Evolutionary conservation across 2,329 filamentous ascomycete species (phyloP), one percentile per base, ranked within the genome.

Genomic region (Akanthomyces uredinophilus): DNA sequence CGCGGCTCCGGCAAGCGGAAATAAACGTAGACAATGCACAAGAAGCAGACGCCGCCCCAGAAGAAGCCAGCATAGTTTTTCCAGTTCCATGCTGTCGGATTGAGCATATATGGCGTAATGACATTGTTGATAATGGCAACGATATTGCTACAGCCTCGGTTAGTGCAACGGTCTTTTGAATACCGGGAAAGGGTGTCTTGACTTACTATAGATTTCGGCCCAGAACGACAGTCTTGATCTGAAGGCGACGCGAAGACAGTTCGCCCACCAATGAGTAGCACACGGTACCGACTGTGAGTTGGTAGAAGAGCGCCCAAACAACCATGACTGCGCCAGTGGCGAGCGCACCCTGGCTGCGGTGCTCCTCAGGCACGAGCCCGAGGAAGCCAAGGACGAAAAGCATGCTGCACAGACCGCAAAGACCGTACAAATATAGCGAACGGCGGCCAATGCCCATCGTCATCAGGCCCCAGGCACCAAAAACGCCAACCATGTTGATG

Each of bases 51-150:
- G 0, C 87, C 90, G 16, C 86, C 87, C 90, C 92, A 92, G 79
- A 96, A 96, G 78, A 96, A 96, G 32, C 92, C 92, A 0, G 92
- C 85, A 69, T 84, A 95, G 76, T 95, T 95, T 64, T 85, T 82
- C 92, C 92, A 96, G 75, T 96, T 80, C 92, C 93, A 96, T 0
- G 86, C 89, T 1, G 80, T 82, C 0, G 92, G 91, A 76, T 96
- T 96, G 47, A 96, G 82, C 92, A 96, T 96, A 76, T 96, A 96
- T 0, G 92, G 92, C 0, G 91, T 96, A 46, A 96, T 75, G 4
- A 96, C 88, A 56, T 86, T 88, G 71, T 87, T 91, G 68, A 96
- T 77, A 67, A 97, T 96, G 65, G 85, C 88, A 49, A 93, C 89
- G 56, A 96, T 78, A 70, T 95, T 93, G 80, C 83, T 85, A 65